Evolutionary conservation across 441 rosid species (phyloP).

Genomic region (Cnidoscolus chayamansa): DNA sequence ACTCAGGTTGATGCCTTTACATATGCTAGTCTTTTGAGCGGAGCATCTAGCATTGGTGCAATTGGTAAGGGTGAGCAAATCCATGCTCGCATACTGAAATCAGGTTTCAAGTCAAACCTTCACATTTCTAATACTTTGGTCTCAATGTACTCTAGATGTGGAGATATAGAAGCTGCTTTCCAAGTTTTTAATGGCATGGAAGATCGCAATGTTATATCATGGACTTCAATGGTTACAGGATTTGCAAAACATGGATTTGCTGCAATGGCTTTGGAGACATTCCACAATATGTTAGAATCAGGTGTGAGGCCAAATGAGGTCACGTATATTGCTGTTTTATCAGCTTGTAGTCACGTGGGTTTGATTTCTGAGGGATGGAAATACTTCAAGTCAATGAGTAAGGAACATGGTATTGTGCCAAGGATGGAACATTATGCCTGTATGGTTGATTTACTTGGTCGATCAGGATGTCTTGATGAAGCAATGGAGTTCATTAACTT

Average conservation of each 20-base stretch:
- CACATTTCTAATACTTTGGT: conserved; percentile 14
- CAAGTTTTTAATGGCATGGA: conserved; percentile 12
- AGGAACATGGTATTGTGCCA: conserved; percentile 10
- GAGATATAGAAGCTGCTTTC: conserved; percentile 18
- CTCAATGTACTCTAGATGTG: conserved; percentile 19
- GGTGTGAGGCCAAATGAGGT: conserved; percentile 13
- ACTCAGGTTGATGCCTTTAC: conserved; percentile 8
- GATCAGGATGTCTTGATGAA: conserved; percentile 11
- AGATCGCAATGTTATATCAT: conserved; percentile 11
- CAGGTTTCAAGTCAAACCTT: neutral
- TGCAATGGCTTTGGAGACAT: conserved; percentile 8
- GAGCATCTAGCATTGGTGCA: conserved; percentile 21
- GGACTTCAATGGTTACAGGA: conserved; percentile 19
- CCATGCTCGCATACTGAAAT: conserved; percentile 15
- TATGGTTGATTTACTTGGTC: conserved; percentile 53
- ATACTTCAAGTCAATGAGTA: conserved; percentile 16
- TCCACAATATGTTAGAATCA: conserved; percentile 10
- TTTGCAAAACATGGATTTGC: conserved; percentile 20
- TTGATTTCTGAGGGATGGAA: conserved; percentile 19
- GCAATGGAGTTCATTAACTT: conserved; percentile 13
- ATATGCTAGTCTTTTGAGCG: conserved; percentile 18
- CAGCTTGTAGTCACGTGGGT: conserved; percentile 15
- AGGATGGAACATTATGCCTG: conserved; percentile 18
- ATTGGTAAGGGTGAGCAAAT: conserved; percentile 20
- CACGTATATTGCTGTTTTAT: conserved; percentile 19